Percentiles rank a stretch among this genome's conserved stretches.
phyloP scores from a whole-genome alignment of 331 rosid species.

The Quercus phellos region DNA sequence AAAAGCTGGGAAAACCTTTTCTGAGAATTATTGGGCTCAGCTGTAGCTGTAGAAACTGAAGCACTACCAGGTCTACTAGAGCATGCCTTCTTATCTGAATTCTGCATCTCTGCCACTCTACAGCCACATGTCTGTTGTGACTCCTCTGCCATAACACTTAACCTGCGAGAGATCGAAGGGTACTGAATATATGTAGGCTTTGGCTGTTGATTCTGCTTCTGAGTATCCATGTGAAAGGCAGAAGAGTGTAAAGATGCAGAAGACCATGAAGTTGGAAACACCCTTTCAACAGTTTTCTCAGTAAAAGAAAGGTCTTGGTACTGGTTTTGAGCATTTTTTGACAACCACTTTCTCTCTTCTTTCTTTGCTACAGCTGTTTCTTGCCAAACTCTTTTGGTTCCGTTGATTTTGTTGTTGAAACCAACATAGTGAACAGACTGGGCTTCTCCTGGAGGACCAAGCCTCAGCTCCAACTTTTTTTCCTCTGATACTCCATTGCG shows the following conservation, averaged over 20 bases:
- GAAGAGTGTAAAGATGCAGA: slow-evolving; percentile 21
- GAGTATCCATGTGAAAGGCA: neutral
- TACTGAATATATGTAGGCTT: slow-evolving; percentile 48
- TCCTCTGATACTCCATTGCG: slow-evolving; percentile 34
- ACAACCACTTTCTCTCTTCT: too few relatives aligned
- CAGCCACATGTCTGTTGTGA: slow-evolving; percentile 39
- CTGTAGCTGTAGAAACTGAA: slow-evolving; percentile 51
- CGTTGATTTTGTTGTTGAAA: slow-evolving; percentile 6
- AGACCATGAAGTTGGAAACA: slow-evolving; percentile 32
- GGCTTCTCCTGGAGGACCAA: slow-evolving; percentile 75
- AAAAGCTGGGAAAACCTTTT: slow-evolving; percentile 55
- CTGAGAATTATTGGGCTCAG: slow-evolving; percentile 75
- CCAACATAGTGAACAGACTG: slow-evolving; percentile 29
- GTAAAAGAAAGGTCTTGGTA: too few relatives aligned
- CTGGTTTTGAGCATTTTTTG: too few relatives aligned
- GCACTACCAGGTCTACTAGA: neutral
- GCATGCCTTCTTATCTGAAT: slow-evolving; percentile 47
- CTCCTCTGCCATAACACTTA: slow-evolving; percentile 38
- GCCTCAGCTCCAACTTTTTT: slow-evolving; percentile 68
- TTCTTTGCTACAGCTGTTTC: too few relatives aligned
- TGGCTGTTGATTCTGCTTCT: slow-evolving; percentile 17
- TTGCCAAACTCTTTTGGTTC: slow-evolving; percentile 17
- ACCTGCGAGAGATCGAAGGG: slow-evolving; percentile 19
- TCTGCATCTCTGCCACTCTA: slow-evolving; percentile 46
- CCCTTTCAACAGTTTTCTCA: too few relatives aligned